phyloP scores from a whole-genome alignment of 768 basidiomycete genomes.

The Amanita brunnescens region DNA sequence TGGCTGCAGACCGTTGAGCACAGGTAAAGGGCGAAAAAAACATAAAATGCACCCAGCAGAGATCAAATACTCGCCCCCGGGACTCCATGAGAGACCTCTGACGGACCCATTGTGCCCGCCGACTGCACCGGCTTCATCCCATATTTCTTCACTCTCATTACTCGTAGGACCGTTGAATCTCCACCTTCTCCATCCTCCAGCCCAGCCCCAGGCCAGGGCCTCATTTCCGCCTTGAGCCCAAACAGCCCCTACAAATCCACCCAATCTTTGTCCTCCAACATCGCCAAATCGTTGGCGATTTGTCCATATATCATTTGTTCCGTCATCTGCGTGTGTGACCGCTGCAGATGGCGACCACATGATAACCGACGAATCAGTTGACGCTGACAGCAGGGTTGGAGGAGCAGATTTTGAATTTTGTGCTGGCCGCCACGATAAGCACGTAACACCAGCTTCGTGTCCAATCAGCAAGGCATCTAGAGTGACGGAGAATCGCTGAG shows the following conservation, averaged over 20 bases:
- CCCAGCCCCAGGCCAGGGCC: constrained; percentile 87
- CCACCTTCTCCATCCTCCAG: constrained; percentile 92
- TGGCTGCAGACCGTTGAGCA: constrained; percentile 34
- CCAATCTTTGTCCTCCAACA: constrained; percentile 80
- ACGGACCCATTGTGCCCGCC: constrained; percentile 83
- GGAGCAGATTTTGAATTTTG: constrained; percentile 11
- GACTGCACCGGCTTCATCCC: constrained; percentile 74
- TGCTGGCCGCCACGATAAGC: constrained; percentile 70
- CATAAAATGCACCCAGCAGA: constrained; percentile 60
- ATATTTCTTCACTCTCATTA: constrained; percentile 32
- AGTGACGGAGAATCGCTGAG: constrained; percentile 62
- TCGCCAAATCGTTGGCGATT: constrained; percentile 90
- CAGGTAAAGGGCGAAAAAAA: not conserved
- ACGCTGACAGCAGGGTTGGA: constrained; percentile 80
- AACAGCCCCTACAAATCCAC: constrained; percentile 87
- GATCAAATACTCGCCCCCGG: constrained; percentile 75
- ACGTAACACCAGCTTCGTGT: constrained; percentile 92
- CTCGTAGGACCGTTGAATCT: constrained; percentile 22
- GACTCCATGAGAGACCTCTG: constrained; percentile 80
- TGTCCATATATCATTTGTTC: constrained; percentile 72
- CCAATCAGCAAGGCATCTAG: constrained; percentile 93
- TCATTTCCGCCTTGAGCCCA: constrained; percentile 63
- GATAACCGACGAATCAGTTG: constrained; percentile 92
- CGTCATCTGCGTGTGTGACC: constrained; percentile 23
- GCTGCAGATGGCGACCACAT: constrained; percentile 79